A percentile compares a stretch with the other conserved stretches of the same genome.
Conservation (phyloP, 208 protist genomes). For the Crithidia brevicula region DNA sequence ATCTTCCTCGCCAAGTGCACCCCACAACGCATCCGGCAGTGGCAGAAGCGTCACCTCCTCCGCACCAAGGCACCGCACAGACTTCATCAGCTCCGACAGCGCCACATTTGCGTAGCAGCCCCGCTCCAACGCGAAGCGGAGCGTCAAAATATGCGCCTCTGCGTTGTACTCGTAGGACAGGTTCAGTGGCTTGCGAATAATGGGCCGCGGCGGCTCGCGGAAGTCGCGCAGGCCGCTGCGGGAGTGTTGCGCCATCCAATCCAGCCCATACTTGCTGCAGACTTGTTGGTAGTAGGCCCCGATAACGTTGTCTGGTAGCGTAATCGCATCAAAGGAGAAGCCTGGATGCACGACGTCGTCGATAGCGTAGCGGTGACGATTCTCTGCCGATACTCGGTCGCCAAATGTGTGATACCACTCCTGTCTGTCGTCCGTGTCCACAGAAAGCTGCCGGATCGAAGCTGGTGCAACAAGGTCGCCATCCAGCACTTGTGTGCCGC, state of each 20-base stretch:
- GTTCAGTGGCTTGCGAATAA: slow-evolving; percentile 76
- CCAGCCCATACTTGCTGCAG: slow-evolving; percentile 75
- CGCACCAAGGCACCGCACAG: slow-evolving; percentile 63
- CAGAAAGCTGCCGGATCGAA: slow-evolving; percentile 35
- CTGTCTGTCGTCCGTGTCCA: slow-evolving; percentile 39
- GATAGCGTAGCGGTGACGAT: slow-evolving; percentile 52
- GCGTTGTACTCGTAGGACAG: slow-evolving; percentile 64
- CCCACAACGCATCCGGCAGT: slow-evolving; percentile 57
- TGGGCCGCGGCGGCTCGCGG: slow-evolving; percentile 78
- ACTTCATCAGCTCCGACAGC: slow-evolving; percentile 82
- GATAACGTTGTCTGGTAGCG: slow-evolving; percentile 66
- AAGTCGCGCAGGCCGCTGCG: slow-evolving; percentile 71
- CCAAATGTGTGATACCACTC: slow-evolving; percentile 49
- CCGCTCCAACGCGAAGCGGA: slow-evolving; percentile 80
- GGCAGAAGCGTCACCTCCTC: slow-evolving; percentile 69
- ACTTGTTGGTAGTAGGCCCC: slow-evolving; percentile 76
- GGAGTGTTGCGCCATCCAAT: slow-evolving; percentile 76
- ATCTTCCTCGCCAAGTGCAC: slow-evolving; percentile 56
- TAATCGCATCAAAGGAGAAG: slow-evolving; percentile 80
- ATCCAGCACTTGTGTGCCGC: slow-evolving; percentile 46
- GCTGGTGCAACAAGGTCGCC: slow-evolving; percentile 73
- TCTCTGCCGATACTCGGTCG: slow-evolving; percentile 41
- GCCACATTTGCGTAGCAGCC: slow-evolving; percentile 90
- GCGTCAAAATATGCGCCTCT: slow-evolving; percentile 42
- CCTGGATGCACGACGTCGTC: slow-evolving; percentile 83